Percentiles rank a stretch among this genome's conserved stretches.
These are phyloP conservation scores for Diplodia mutila DNA, from an alignment of 2,329 filamentous ascomycete species.

Conservation along the genomic window DNA sequence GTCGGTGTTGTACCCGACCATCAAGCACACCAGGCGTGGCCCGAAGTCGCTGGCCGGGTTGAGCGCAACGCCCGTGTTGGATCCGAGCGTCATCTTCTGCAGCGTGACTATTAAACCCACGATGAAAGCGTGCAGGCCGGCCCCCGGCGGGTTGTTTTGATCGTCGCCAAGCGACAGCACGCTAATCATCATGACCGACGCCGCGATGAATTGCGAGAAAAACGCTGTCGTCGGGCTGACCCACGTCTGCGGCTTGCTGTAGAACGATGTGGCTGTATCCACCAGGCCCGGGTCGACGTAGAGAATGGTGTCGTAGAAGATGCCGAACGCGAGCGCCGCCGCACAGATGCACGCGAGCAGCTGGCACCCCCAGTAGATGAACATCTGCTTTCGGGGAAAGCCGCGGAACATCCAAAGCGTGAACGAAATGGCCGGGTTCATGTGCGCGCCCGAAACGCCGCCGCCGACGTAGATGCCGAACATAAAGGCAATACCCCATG, in stretches of 20 bases:
- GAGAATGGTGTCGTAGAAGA: slow-evolving; percentile 44
- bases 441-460: slow-evolving; percentile 53
- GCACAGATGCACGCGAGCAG: slow-evolving; percentile 42
- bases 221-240: slow-evolving; percentile 39
- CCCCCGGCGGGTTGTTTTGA: slow-evolving; percentile 49
- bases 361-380: slow-evolving; percentile 40
- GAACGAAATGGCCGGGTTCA: slow-evolving; percentile 54
- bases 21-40: slow-evolving; percentile 51
- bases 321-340: slow-evolving; percentile 40
- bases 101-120: slow-evolving; percentile 44
- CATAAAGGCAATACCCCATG: slow-evolving; percentile 62
- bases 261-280: slow-evolving; percentile 34
- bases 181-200: slow-evolving; percentile 35
- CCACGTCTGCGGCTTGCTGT: slow-evolving; percentile 37
- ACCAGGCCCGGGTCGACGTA: slow-evolving; percentile 28
- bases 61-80: slow-evolving; percentile 53
- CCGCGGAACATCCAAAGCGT: slow-evolving; percentile 41
- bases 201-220: slow-evolving; percentile 44
- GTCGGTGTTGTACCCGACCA: slow-evolving; percentile 49
- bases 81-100: slow-evolving; percentile 48
- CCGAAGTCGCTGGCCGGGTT: slow-evolving; percentile 57
- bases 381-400: slow-evolving; percentile 36
- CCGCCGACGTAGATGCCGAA: slow-evolving; percentile 52
- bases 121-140: slow-evolving; percentile 49
- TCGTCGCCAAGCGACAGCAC: slow-evolving; percentile 48